phyloP scores from a whole-genome alignment of 257 asterid species.

The Forsythia viridissima region DNA sequence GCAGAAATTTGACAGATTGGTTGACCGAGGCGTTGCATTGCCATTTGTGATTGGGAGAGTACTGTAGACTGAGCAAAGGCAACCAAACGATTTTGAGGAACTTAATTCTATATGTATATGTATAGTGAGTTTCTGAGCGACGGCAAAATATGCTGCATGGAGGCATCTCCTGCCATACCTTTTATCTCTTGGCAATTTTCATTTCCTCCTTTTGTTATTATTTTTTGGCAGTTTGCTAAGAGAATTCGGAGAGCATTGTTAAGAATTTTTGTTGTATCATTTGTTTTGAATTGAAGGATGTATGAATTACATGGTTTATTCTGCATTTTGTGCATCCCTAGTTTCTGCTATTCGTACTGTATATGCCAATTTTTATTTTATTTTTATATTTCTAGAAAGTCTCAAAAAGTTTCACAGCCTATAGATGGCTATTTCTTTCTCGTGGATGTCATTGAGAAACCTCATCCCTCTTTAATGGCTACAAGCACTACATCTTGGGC shows the following conservation, averaged over 20 bases:
- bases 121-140: constrained; percentile 37
- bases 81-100: constrained; percentile 39
- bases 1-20: constrained; percentile 37
- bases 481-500: too few relatives aligned
- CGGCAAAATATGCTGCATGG: constrained; percentile 38
- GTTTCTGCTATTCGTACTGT: background rate
- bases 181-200: constrained; percentile 36
- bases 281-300: constrained; percentile 21
- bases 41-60: constrained; percentile 23
- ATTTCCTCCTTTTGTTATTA: constrained; percentile 31
- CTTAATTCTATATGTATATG: constrained; percentile 35
- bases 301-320: background rate
- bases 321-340: background rate
- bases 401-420: too few relatives aligned
- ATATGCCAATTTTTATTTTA: too few relatives aligned
- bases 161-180: constrained; percentile 36
- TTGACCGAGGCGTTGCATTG: constrained; percentile 39
- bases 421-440: too few relatives aligned
- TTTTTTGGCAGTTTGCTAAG: constrained; percentile 50
- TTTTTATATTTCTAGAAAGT: too few relatives aligned
- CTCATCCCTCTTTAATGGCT: background rate
- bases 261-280: constrained; percentile 26
- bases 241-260: constrained; percentile 26
- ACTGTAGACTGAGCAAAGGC: constrained; percentile 16
- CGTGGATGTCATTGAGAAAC: background rate